A percentile compares a stretch with the other conserved stretches of the same genome.
Evolutionary conservation across 257 asterid genomes (phyloP).

Genomic region (Schizonepeta tenuifolia): DNA sequence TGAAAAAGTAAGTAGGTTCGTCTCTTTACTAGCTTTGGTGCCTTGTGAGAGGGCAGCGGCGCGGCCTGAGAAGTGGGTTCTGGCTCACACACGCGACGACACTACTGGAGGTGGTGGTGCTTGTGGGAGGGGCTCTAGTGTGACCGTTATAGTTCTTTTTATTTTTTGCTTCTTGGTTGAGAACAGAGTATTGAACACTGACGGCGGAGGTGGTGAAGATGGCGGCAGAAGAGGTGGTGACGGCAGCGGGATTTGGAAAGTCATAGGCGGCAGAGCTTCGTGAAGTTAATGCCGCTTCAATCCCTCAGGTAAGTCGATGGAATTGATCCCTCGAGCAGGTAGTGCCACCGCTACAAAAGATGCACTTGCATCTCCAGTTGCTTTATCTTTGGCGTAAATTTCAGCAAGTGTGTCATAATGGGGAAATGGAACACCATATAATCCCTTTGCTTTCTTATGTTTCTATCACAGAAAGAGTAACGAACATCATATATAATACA

Average conservation of each 20-base stretch:
- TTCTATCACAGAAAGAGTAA: no score
- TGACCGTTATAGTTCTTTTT: constrained; percentile 55
- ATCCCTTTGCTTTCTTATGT: no score
- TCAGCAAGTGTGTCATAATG: no score
- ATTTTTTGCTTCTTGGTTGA: constrained; percentile 62
- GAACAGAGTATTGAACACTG: constrained; percentile 63
- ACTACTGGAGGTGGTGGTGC: constrained; percentile 38
- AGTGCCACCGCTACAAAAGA: neutral
- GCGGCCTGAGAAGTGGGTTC: constrained; percentile 31
- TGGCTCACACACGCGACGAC: constrained; percentile 32
- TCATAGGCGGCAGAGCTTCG: no score
- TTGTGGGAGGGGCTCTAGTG: constrained; percentile 32
- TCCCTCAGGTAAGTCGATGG: no score
- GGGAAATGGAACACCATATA: no score
- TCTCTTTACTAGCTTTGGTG: constrained; percentile 38
- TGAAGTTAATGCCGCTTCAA: no score
- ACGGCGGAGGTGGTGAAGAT: constrained; percentile 54
- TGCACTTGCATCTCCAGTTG: neutral
- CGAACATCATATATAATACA: no score
- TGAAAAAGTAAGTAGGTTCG: no score
- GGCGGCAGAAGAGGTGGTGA: no score
- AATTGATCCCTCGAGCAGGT: no score
- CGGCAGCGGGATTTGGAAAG: no score
- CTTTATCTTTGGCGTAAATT: neutral
- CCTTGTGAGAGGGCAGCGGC: constrained; percentile 19